Evolutionary conservation across 352 stramenopile species (phyloP).

Genomic region (Pythium utonaiense): DNA sequence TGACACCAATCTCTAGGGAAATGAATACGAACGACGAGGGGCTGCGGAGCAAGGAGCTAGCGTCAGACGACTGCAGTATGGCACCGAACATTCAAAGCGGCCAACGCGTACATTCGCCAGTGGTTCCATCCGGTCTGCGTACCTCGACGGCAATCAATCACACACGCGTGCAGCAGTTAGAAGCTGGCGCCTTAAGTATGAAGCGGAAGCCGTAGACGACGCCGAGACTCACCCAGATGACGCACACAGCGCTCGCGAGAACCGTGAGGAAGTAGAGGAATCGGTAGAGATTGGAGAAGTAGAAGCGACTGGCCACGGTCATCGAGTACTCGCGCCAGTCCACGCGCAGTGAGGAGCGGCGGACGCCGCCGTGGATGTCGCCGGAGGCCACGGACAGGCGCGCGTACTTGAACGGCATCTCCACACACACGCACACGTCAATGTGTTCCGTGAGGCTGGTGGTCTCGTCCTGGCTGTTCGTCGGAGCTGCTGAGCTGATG

Average conservation of each 20-base stretch:
- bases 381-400: slow-evolving; percentile 13
- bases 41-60: not conserved
- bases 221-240: slow-evolving; percentile 53
- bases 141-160: slow-evolving; percentile 1
- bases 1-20: slow-evolving; percentile 74
- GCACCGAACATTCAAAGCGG: not conserved
- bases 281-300: slow-evolving; percentile 78
- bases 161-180: not conserved
- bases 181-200: not conserved
- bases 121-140: slow-evolving; percentile 62
- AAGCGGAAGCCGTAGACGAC: not conserved
- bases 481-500: not conserved
- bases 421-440: not conserved
- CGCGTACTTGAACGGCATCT: slow-evolving; percentile 19
- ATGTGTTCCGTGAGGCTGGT: no score
- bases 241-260: slow-evolving; percentile 59
- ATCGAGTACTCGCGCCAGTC: slow-evolving; percentile 67
- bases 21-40: slow-evolving; percentile 64
- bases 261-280: slow-evolving; percentile 82
- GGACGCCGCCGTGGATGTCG: not conserved
- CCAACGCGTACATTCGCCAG: slow-evolving; percentile 59
- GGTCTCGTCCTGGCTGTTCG: not conserved
- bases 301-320: slow-evolving; percentile 74
- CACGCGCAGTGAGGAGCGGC: slow-evolving; percentile 30
- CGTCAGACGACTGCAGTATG: no score